Conservation (phyloP, 345 rosid species). For the Heritiera fomes region DNA sequence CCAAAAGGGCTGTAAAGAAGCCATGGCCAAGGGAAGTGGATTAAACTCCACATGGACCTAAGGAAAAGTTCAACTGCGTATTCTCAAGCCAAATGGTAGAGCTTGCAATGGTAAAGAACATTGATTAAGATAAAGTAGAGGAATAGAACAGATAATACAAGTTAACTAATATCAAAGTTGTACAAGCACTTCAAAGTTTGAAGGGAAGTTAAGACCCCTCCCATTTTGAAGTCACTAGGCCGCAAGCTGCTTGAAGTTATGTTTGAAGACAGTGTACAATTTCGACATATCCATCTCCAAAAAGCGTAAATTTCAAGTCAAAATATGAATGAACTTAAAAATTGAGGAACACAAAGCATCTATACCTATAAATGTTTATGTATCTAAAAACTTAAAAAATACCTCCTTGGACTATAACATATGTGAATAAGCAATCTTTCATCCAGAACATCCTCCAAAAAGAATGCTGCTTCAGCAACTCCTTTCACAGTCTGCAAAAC, state of each 20-base stretch:
- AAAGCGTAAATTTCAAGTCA: constrained; percentile 14
- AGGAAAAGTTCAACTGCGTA: not conserved
- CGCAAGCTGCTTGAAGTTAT: constrained; percentile 68
- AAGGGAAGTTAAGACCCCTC: constrained; percentile 70
- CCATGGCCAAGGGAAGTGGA: not conserved
- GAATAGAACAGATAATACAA: not conserved
- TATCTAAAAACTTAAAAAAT: not conserved
- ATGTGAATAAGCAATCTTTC: constrained; percentile 81
- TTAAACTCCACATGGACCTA: not conserved
- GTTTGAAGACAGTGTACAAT: constrained; percentile 56
- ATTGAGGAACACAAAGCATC: not conserved
- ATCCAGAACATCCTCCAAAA: constrained; percentile 44
- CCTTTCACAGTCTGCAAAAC: constrained; percentile 67
- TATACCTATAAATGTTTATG: not conserved
- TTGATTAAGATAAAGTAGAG: not conserved
- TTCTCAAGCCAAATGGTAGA: not conserved
- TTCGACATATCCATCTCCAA: constrained; percentile 84
- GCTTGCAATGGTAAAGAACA: not conserved
- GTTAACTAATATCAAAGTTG: constrained; percentile 74
- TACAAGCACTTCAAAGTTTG: constrained; percentile 75
- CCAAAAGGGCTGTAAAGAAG: not conserved
- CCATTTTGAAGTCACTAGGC: constrained; percentile 91
- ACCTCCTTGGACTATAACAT: constrained; percentile 90
- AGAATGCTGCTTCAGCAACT: constrained; percentile 66
- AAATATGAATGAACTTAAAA: not conserved